These are phyloP conservation scores for Penicillium longicatenatum DNA, from an alignment of 495 filamentous ascomycete species.

Conservation along the genomic window DNA sequence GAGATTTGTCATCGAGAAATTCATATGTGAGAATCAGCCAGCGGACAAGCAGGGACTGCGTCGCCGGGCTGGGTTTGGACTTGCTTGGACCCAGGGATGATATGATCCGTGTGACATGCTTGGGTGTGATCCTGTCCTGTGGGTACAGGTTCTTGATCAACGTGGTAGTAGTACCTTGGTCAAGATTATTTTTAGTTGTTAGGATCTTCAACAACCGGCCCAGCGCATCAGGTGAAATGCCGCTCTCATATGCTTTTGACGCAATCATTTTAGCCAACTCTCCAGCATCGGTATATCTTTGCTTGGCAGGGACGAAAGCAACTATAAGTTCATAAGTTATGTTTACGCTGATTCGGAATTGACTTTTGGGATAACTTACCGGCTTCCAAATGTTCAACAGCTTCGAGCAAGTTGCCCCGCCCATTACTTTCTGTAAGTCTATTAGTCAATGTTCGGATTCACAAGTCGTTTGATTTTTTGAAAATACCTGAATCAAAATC, in stretches of 20 bases:
- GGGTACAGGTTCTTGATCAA: constrained; percentile 80
- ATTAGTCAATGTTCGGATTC: background rate
- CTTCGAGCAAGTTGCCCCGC: constrained; percentile 36
- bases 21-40: constrained; percentile 84
- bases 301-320: constrained; percentile 42
- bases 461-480: background rate
- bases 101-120: constrained; percentile 66
- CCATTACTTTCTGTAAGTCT: constrained; percentile 9
- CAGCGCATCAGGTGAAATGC: constrained; percentile 62
- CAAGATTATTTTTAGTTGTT: constrained; percentile 65
- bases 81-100: constrained; percentile 77
- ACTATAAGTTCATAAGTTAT: constrained; percentile 29
- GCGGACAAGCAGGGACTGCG: constrained; percentile 68
- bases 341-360: background rate
- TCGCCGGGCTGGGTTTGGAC: constrained; percentile 70
- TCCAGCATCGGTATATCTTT: constrained; percentile 46
- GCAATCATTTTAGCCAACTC: constrained; percentile 44
- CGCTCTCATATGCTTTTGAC: constrained; percentile 62
- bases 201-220: constrained; percentile 66
- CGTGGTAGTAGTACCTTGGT: constrained; percentile 68
- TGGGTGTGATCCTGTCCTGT: constrained; percentile 58
- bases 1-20: constrained; percentile 62
- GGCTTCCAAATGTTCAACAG: constrained; percentile 46
- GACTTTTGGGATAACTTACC: constrained; percentile 28
- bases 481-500: background rate